Conservation (phyloP, 257 asterid species). For the Anisodus tanguticus region DNA sequence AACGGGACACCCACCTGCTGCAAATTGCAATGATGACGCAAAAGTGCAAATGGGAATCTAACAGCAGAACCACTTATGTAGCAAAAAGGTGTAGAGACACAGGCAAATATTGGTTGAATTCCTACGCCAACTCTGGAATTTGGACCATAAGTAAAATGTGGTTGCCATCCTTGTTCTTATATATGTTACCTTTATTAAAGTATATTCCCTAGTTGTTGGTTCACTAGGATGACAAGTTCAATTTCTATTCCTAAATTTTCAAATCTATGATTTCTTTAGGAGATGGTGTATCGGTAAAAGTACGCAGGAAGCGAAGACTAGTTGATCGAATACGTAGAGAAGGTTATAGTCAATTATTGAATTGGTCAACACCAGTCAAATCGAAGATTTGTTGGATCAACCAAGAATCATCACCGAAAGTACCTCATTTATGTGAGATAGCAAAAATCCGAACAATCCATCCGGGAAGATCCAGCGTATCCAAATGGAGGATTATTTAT, state of each 20-base stretch:
- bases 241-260: not conserved
- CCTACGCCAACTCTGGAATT: not conserved
- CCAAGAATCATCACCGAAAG: too few species aligned
- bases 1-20: not conserved
- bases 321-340: too few species aligned
- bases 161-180: not conserved
- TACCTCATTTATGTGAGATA: too few species aligned
- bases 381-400: too few species aligned
- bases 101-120: not conserved
- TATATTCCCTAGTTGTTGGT: not conserved
- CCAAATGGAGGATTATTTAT: too few species aligned
- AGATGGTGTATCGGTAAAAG: too few species aligned
- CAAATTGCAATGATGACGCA: slow-evolving; percentile 3
- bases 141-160: slow-evolving; percentile 7
- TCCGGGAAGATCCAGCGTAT: too few species aligned
- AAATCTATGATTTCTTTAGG: too few species aligned
- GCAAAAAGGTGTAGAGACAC: not conserved
- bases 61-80: not conserved
- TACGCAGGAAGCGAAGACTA: too few species aligned
- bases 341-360: too few species aligned
- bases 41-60: slow-evolving; percentile 10
- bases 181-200: not conserved
- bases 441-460: too few species aligned
- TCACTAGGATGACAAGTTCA: not conserved
- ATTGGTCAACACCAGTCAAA: too few species aligned